A percentile compares a stretch with the other conserved stretches of the same genome.
These are phyloP conservation scores for Umbelopsis vinacea DNA, from an alignment of 192 early-diverging fungal species.

Conservation along the genomic window DNA sequence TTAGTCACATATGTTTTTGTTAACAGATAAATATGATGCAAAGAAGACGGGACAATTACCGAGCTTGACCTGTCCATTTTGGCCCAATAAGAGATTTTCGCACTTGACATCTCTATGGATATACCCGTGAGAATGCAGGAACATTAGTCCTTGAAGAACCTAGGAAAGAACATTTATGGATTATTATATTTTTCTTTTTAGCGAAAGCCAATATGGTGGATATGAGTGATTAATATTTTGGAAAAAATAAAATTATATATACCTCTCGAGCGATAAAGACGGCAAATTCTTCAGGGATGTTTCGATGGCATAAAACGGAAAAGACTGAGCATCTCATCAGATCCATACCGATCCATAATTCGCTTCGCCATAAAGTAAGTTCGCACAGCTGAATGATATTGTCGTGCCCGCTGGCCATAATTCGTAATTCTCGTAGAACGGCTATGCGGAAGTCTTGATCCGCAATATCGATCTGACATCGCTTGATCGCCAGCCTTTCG, in stretches of 20 bases:
- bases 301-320: slow-evolving; percentile 35
- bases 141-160: slow-evolving; percentile 38
- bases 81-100: slow-evolving; percentile 42
- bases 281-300: slow-evolving; percentile 40
- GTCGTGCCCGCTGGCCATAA: slow-evolving; percentile 37
- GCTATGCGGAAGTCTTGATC: slow-evolving; percentile 43
- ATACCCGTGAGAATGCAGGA: slow-evolving; percentile 39
- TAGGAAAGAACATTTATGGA: neutral
- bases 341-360: slow-evolving; percentile 49
- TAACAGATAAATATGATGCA: neutral
- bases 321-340: slow-evolving; percentile 45
- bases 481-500: slow-evolving; percentile 35
- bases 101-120: slow-evolving; percentile 49
- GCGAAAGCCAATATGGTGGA: neutral
- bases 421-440: slow-evolving; percentile 40
- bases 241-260: neutral
- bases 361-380: slow-evolving; percentile 29
- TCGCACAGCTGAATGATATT: slow-evolving; percentile 43
- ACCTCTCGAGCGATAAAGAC: slow-evolving; percentile 40
- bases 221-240: neutral
- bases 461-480: slow-evolving; percentile 35
- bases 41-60: slow-evolving; percentile 31
- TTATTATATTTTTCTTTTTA: neutral
- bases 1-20: neutral
- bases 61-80: slow-evolving; percentile 43